Evolutionary conservation across 495 filamentous ascomycete genomes (phyloP), one percentile per base, ranked within the genome.

Genomic region (Talaromyces thailandensis): DNA sequence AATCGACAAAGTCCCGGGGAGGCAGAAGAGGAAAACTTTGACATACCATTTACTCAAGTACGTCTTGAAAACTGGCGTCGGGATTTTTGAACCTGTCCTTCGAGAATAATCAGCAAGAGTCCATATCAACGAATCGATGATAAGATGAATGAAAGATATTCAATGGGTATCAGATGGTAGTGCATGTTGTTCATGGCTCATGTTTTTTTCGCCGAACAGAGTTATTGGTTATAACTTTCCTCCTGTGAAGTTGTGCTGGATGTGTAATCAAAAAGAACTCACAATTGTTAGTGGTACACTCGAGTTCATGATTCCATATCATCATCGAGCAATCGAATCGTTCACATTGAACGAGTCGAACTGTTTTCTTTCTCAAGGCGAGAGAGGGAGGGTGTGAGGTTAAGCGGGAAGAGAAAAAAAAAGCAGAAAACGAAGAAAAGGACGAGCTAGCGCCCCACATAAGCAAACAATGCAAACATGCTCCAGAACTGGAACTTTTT

Each of bases 181-280:
- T 98, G 93, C 93, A 98, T 98, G 93, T 95, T 87, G 88, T 94
- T 90, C 88, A 78, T 79, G 90, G 92, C 88, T 93, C 93, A 93
- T 85, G 84, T 67, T 23, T 63, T n/a, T 73, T 82, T 96, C 88
- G 83, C 92, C 86, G 73, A 77, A 85, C 82, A 79, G 78, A 78
- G 75, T 79, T 75, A 40, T 81, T 78, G 74, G 75, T 76, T 72
- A 80, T 76, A 72, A 68, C 61, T 82, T 82, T 89, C 88, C 76
- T 90, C 87, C 85, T 85, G 65, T 61, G 71, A 76, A 28, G n/a
- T 43, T 45, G 58, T 48, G 58, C 23, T 40, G 58, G 21, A 60
- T 11, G 58, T 18, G 14, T 9, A 29, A 12, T 29, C 21, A 11
- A 23, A 12, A 24, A n/a, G 25, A 37, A 61, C 59, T 61, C 43